These are phyloP conservation scores for Trichoderma orchidacearum DNA, from an alignment of 495 filamentous ascomycete genomes.

Conservation along the genomic window DNA sequence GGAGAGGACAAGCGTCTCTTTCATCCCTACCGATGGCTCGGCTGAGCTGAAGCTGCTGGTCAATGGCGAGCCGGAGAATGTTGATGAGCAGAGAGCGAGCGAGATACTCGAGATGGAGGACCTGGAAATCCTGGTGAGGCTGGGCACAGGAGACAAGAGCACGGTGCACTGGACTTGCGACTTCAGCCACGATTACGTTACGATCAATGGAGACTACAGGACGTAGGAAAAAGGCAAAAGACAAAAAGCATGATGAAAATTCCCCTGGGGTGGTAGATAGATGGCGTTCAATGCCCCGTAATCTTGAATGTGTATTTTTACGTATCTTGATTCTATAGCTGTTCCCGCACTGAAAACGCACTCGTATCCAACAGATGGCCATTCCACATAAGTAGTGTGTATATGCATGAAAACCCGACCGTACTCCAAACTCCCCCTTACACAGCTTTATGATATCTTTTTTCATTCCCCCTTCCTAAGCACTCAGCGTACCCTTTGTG, in stretches of 20 bases:
- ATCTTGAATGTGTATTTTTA: too few relatives aligned
- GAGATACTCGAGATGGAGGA: constrained; percentile 80
- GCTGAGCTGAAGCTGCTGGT: constrained; percentile 71
- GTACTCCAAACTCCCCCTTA: background rate
- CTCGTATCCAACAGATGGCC: background rate
- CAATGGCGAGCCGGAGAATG: constrained; percentile 78
- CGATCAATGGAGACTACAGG: constrained; percentile 86
- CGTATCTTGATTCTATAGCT: too few relatives aligned
- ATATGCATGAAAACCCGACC: background rate
- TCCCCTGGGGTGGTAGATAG: too few relatives aligned
- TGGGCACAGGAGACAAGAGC: constrained; percentile 60
- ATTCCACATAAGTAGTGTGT: background rate
- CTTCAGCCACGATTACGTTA: constrained; percentile 95
- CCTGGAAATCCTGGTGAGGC: constrained; percentile 62
- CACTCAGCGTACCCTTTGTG: constrained; percentile 72
- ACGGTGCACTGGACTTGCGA: constrained; percentile 92
- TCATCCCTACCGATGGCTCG: constrained; percentile 75
- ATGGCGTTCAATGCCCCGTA: too few relatives aligned
- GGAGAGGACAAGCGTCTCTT: constrained; percentile 80
- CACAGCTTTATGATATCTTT: background rate
- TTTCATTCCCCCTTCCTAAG: constrained; percentile 10
- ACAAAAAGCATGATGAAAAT: too few relatives aligned
- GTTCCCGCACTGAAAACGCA: background rate
- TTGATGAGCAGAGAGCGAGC: constrained; percentile 80
- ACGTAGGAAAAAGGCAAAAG: constrained; percentile 30